Evolutionary conservation across 495 filamentous ascomycete species (phyloP).

Genomic region (Hypoxylon intermedium): DNA sequence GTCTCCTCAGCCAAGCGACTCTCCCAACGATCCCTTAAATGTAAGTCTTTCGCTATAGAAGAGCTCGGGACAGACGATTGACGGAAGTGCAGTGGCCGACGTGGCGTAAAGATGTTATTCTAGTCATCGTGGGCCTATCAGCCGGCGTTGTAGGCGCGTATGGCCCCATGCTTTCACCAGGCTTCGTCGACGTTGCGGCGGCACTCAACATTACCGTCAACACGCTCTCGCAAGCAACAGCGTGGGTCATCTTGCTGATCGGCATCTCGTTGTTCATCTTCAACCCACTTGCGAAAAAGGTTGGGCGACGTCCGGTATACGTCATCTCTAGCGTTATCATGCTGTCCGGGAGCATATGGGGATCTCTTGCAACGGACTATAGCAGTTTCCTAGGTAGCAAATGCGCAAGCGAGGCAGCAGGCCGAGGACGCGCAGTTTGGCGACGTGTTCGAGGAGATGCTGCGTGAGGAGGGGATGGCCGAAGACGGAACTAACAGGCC

Average conservation of each 20-base stretch:
- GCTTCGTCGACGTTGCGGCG: conserved; percentile 50
- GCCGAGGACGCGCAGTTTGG: conserved; percentile 82
- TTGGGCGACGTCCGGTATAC: conserved; percentile 70
- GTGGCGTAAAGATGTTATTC: conserved; percentile 62
- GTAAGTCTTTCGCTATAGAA: conserved; percentile 31
- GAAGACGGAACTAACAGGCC: conserved; percentile 61
- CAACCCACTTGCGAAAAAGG: conserved; percentile 69
- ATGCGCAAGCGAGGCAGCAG: conserved; percentile 48
- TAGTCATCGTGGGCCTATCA: conserved; percentile 61
- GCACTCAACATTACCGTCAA: conserved; percentile 46
- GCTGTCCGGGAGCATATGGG: conserved; percentile 67
- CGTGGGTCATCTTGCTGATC: conserved; percentile 47
- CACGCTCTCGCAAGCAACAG: conserved; percentile 46
- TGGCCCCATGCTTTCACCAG: conserved; percentile 62
- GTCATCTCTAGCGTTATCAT: conserved; percentile 63
- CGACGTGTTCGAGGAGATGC: conserved; percentile 95
- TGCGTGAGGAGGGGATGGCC: conserved; percentile 88
- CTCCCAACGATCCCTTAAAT: conserved; percentile 63
- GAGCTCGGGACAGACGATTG: conserved; percentile 21
- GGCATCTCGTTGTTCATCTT: conserved; percentile 59
- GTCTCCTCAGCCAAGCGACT: conserved; percentile 61
- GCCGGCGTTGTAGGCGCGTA: conserved; percentile 63
- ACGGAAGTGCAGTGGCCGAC: conserved; percentile 52
- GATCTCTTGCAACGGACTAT: conserved; percentile 62
- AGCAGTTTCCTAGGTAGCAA: conserved; percentile 61